Percentiles rank a stretch among this genome's conserved stretches.
These are phyloP conservation scores for Talaromyces liani DNA, from an alignment of 495 filamentous ascomycete species.

Conservation along the genomic window DNA sequence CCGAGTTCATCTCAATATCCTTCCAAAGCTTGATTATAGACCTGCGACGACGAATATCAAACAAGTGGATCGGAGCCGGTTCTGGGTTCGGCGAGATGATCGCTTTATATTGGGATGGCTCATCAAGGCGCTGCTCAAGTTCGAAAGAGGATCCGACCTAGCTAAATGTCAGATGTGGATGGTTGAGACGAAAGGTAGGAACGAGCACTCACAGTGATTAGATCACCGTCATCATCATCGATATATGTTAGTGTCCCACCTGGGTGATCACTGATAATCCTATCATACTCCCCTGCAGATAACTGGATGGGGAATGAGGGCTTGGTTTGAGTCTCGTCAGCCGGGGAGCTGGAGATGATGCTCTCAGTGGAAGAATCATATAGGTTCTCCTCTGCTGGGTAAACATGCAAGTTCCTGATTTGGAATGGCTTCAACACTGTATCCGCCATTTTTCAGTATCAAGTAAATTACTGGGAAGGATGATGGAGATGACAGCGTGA, in stretches of 20 bases:
- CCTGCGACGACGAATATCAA: conserved; percentile 40
- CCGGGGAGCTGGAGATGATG: neutral
- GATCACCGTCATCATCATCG: conserved; percentile 48
- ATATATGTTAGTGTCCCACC: conserved; percentile 43
- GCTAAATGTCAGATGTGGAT: conserved; percentile 9
- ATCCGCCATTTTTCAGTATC: conserved; percentile 1
- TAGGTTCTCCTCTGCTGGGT: conserved; percentile 12
- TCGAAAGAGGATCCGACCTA: conserved; percentile 46
- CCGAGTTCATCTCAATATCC: conserved; percentile 8
- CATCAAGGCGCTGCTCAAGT: conserved; percentile 43
- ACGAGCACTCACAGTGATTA: conserved; percentile 40
- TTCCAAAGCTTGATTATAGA: conserved; percentile 38
- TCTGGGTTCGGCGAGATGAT: conserved; percentile 4
- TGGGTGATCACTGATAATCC: conserved; percentile 39
- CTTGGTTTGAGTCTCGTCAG: neutral
- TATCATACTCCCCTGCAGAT: conserved; percentile 40
- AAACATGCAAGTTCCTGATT: conserved; percentile 30
- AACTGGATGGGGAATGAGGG: conserved; percentile 28
- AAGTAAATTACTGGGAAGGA: conserved; percentile 8
- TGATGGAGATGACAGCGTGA: neutral
- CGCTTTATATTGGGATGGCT: conserved; percentile 19
- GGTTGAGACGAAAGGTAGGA: conserved; percentile 1
- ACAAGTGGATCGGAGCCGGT: conserved; percentile 33
- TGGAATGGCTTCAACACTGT: conserved; percentile 37
- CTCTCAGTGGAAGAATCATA: conserved; percentile 8